phyloP scores from a whole-genome alignment of 345 rosid genomes.

The Brassica cretica region DNA sequence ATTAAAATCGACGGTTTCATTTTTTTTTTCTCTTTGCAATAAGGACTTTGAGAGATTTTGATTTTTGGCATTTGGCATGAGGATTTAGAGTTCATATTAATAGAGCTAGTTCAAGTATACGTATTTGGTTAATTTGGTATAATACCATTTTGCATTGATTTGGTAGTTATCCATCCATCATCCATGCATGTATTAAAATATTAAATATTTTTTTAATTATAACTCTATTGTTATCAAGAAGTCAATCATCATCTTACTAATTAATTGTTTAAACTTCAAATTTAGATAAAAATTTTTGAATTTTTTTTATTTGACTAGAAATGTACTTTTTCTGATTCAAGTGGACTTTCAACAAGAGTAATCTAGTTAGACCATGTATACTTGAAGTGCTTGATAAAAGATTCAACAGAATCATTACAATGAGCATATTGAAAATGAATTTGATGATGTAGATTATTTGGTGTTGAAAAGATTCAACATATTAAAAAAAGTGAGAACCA shows the following conservation, averaged over 20 bases:
- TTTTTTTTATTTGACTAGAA: neutral
- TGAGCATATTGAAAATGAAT: neutral
- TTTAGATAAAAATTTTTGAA: neutral
- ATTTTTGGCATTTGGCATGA: neutral
- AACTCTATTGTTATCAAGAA: neutral
- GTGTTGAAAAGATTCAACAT: neutral
- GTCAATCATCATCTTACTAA: neutral
- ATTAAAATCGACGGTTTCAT: constrained; percentile 1
- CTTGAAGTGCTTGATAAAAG: neutral
- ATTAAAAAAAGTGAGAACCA: neutral
- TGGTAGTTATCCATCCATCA: neutral
- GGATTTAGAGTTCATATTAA: constrained; percentile 10
- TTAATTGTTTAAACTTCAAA: neutral
- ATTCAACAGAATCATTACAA: neutral
- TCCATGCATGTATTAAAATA: neutral
- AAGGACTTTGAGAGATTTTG: constrained; percentile 5
- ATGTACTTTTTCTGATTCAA: neutral
- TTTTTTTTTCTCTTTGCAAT: neutral
- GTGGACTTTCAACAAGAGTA: neutral
- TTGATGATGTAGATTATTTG: too few relatives aligned
- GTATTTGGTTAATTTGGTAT: constrained; percentile 19
- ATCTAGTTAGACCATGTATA: neutral
- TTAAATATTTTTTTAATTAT: neutral
- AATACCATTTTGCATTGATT: constrained; percentile 3
- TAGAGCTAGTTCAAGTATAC: constrained; percentile 12